A percentile compares a stretch with the other conserved stretches of the same genome.
Evolutionary conservation across 495 filamentous ascomycete species (phyloP).

Genomic region (Tetracladium marchalianum): DNA sequence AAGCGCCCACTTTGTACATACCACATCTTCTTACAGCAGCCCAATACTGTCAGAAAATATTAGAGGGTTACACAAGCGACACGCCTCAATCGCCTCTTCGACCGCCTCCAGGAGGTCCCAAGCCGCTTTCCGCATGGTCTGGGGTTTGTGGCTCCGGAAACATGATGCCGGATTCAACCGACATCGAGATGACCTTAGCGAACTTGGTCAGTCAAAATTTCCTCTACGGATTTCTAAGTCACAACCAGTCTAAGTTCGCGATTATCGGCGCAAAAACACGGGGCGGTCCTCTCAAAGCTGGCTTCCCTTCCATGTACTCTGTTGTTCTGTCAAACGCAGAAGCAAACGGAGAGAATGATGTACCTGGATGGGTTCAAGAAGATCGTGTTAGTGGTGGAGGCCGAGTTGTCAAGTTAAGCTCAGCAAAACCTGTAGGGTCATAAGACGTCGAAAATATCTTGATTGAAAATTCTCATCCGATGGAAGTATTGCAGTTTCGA

Average conservation of each 20-base stretch:
- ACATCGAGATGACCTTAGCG: slow-evolving; percentile 69
- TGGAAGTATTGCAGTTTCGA: too few relatives aligned
- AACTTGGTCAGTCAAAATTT: slow-evolving; percentile 73
- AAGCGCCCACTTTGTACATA: slow-evolving; percentile 48
- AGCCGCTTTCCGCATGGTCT: slow-evolving; percentile 34
- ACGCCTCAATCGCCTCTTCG: slow-evolving; percentile 22
- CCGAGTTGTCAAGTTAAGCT: slow-evolving; percentile 18
- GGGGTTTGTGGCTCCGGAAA: slow-evolving; percentile 38
- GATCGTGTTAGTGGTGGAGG: slow-evolving; percentile 17
- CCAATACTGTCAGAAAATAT: slow-evolving; percentile 37
- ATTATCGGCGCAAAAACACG: slow-evolving; percentile 67
- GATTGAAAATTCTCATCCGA: too few relatives aligned
- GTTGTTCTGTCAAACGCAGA: slow-evolving; percentile 17
- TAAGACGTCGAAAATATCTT: too few relatives aligned
- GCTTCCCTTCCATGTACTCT: slow-evolving; percentile 22
- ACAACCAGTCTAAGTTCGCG: slow-evolving; percentile 64
- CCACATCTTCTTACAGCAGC: slow-evolving; percentile 42
- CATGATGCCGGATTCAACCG: slow-evolving; percentile 43
- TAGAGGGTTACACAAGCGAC: slow-evolving; percentile 32
- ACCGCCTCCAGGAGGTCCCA: slow-evolving; percentile 36
- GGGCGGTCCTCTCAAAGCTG: slow-evolving; percentile 41
- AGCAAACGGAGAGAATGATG: slow-evolving; percentile 22
- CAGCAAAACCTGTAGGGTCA: slow-evolving; percentile 16
- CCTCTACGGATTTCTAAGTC: slow-evolving; percentile 80
- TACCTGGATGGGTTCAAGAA: slow-evolving; percentile 48